A percentile compares a stretch with the other conserved stretches of the same genome.
phyloP scores from a whole-genome alignment of 2,329 filamentous ascomycete species.

The Rutstroemia sp. region DNA sequence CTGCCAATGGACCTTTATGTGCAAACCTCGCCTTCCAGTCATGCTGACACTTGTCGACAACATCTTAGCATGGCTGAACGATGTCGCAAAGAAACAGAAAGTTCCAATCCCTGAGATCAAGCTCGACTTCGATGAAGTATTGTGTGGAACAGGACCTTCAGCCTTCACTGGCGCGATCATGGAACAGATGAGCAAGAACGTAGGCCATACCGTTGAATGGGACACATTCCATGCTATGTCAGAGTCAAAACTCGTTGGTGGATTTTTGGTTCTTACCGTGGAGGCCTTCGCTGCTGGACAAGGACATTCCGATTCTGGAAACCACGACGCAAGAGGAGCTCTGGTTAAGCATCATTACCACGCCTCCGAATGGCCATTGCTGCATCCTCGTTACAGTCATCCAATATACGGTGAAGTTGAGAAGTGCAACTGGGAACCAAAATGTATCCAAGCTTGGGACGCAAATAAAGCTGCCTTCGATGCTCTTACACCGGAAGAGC shows the following conservation, averaged over 20 bases:
- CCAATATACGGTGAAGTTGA: slow-evolving; percentile 65
- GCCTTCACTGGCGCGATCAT: slow-evolving; percentile 62
- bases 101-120: slow-evolving; percentile 52
- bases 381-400: slow-evolving; percentile 59
- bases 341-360: slow-evolving; percentile 71
- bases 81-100: slow-evolving; percentile 50
- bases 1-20: slow-evolving; percentile 71
- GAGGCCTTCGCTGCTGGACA: slow-evolving; percentile 68
- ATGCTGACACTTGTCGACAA: slow-evolving; percentile 63
- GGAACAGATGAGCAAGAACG: slow-evolving; percentile 50
- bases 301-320: slow-evolving; percentile 66
- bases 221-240: slow-evolving; percentile 56
- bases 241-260: slow-evolving; percentile 58
- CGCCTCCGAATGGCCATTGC: slow-evolving; percentile 63
- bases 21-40: slow-evolving; percentile 58
- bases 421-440: slow-evolving; percentile 60
- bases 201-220: slow-evolving; percentile 47
- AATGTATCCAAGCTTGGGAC: slow-evolving; percentile 61
- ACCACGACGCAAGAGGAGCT: slow-evolving; percentile 57
- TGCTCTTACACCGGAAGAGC: slow-evolving; percentile 49
- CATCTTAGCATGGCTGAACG: slow-evolving; percentile 59
- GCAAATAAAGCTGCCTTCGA: slow-evolving; percentile 54
- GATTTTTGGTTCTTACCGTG: slow-evolving; percentile 60
- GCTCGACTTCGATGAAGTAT: slow-evolving; percentile 65
- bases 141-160: slow-evolving; percentile 64